Evolutionary conservation across 2,329 filamentous ascomycete species (phyloP), one percentile per base, ranked within the genome.

Genomic region (Nemania sp.): DNA sequence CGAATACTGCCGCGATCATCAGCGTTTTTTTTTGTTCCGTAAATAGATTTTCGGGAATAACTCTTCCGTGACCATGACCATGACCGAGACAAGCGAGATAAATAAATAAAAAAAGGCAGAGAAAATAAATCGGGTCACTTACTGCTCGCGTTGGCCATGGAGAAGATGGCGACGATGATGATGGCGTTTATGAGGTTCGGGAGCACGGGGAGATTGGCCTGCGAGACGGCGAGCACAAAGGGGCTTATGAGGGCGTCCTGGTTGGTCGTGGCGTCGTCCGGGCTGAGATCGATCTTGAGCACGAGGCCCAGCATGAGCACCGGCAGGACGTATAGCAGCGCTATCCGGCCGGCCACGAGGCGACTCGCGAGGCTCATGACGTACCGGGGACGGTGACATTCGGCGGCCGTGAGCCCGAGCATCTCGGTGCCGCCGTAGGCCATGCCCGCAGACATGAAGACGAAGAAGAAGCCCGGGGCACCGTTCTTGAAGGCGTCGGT

Each of bases 401-500:
- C 79, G 17, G 76, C 76, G 6, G 77, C 78, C 3, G 78, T 75
- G 15, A 81, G 69, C 13, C 78, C 79, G 3, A 80, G 74, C 56
- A 80, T 74, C 59, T 81, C 79, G 2, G 78, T 80, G 20, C 79
- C 79, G 10, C 77, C 74, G 54, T 79, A 81, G 10, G 78, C 74
- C 68, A 79, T 77, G 15, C 78, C 78, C 5, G 79, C 77, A 0
- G 76, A 75, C 46, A 79, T 75, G 62, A 81, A 80, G 29, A 78
- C 78, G 57, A 73, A 73, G 46, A 79, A 74, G 46, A 80, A 76
- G 4, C 79, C 79, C 15, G 72, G 67, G 40, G 74, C 72, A 1
- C 78, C 78, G 51, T 79, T 74, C 42, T 71, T 68, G 66, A 80
- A 78, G 0, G 81, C 79, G 4, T 77, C 77, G 17, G 79, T 70